phyloP scores from a whole-genome alignment of 257 asterid species.

The Nicotiana undulata region DNA sequence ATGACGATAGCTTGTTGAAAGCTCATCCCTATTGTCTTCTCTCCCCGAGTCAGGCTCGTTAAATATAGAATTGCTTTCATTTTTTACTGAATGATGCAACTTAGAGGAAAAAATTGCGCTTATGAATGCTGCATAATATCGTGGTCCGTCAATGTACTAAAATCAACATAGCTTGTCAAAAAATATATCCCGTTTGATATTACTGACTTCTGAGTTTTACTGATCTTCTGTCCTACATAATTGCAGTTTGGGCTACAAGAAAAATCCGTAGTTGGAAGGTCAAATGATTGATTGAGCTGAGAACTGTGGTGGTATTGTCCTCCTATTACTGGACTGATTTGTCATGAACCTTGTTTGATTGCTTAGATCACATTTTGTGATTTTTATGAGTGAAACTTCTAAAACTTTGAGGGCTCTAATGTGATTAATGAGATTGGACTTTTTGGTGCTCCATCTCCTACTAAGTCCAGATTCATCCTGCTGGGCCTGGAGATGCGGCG shows the following conservation, averaged over 20 bases:
- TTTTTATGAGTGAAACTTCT: background rate
- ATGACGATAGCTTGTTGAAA: background rate
- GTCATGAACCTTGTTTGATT: background rate
- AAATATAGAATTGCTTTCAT: background rate
- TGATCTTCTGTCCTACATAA: background rate
- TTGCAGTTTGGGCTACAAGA: constrained; percentile 7
- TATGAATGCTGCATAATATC: background rate
- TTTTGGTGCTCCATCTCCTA: background rate
- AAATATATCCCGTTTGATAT: background rate
- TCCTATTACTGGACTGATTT: background rate
- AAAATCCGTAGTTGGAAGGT: background rate
- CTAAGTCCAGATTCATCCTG: background rate
- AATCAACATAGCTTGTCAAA: background rate
- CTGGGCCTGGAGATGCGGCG: background rate
- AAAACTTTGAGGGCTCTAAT: background rate
- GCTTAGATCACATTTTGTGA: background rate
- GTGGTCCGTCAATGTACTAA: background rate
- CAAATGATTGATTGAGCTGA: background rate
- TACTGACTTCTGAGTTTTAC: background rate
- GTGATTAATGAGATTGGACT: background rate
- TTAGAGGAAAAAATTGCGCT: background rate
- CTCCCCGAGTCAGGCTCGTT: background rate
- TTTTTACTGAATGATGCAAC: background rate
- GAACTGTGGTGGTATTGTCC: background rate
- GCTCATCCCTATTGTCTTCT: background rate